These are phyloP conservation scores for Stellera chamaejasme DNA, from an alignment of 345 rosid species.

Conservation along the genomic window DNA sequence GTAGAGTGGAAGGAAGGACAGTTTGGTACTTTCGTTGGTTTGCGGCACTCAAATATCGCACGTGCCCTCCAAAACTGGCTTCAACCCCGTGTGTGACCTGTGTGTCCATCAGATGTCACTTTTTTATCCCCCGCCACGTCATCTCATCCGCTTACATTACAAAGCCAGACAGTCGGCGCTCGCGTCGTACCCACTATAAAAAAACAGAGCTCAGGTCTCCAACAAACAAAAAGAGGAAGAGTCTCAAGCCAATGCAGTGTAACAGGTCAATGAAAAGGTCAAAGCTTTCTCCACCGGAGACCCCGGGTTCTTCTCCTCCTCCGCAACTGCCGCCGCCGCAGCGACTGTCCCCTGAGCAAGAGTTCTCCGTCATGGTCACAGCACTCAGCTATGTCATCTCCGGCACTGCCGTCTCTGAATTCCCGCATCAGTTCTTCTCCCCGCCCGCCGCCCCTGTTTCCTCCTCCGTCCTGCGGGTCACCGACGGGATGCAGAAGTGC, in stretches of 20 bases:
- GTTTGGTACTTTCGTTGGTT: too few relatives aligned
- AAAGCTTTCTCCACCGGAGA: constrained; percentile 10
- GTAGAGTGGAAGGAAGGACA: too few relatives aligned
- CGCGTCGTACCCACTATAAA: background rate
- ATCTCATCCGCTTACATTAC: background rate
- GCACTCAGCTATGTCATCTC: constrained; percentile 28
- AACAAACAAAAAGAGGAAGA: background rate
- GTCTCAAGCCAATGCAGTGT: constrained; percentile 17
- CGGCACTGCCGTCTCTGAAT: constrained; percentile 11
- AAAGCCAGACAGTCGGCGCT: background rate
- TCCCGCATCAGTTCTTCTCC: constrained; percentile 8
- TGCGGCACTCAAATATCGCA: too few relatives aligned
- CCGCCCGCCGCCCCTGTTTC: constrained; percentile 1
- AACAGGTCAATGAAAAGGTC: constrained; percentile 22
- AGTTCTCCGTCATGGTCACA: constrained; percentile 56
- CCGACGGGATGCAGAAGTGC: constrained; percentile 33
- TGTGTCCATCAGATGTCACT: too few relatives aligned
- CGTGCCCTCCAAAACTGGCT: too few relatives aligned
- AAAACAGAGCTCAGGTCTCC: background rate
- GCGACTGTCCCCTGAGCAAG: constrained; percentile 51
- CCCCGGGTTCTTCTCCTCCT: background rate
- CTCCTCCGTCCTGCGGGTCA: constrained; percentile 19
- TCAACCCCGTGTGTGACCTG: too few relatives aligned
- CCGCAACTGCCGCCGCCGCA: constrained; percentile 2
- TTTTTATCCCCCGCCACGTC: background rate